phyloP scores from a whole-genome alignment of 768 basidiomycete genomes.

The Termitomyces sp. region DNA sequence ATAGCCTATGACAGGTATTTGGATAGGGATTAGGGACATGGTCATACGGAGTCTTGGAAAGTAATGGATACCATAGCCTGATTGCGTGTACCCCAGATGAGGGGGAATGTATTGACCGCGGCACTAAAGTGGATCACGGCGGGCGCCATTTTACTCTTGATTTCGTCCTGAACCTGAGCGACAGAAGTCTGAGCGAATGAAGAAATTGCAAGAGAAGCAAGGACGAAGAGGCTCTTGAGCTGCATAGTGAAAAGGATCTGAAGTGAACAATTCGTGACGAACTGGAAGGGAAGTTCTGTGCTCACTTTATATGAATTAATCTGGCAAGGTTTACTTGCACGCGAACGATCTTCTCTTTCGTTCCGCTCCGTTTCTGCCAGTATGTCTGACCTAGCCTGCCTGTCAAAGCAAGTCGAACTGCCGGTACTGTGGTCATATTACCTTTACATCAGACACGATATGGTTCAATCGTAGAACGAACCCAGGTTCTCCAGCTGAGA shows the following conservation, averaged over 20 bases:
- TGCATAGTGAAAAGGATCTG: constrained; percentile 22
- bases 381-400: too few relatives aligned
- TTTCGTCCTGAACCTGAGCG: constrained; percentile 29
- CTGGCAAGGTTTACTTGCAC: too few relatives aligned
- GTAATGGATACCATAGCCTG: constrained; percentile 25
- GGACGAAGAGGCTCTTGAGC: constrained; percentile 24
- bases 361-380: too few relatives aligned
- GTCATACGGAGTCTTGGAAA: background rate
- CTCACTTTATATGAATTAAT: too few relatives aligned
- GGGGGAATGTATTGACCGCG: constrained; percentile 30
- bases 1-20: constrained; percentile 22
- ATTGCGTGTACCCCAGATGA: constrained; percentile 22
- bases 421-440: too few relatives aligned
- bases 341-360: too few relatives aligned
- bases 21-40: background rate
- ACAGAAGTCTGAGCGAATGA: constrained; percentile 23
- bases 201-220: constrained; percentile 25
- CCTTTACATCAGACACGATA: too few relatives aligned
- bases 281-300: too few relatives aligned
- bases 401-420: too few relatives aligned
- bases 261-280: background rate
- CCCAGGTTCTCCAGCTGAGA: too few relatives aligned
- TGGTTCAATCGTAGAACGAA: too few relatives aligned
- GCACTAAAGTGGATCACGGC: constrained; percentile 28
- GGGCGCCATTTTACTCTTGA: constrained; percentile 23